Evolutionary conservation across 371 early-diverging fungal genomes (phyloP).

Genomic region (Lichtheimia corymbifera): DNA sequence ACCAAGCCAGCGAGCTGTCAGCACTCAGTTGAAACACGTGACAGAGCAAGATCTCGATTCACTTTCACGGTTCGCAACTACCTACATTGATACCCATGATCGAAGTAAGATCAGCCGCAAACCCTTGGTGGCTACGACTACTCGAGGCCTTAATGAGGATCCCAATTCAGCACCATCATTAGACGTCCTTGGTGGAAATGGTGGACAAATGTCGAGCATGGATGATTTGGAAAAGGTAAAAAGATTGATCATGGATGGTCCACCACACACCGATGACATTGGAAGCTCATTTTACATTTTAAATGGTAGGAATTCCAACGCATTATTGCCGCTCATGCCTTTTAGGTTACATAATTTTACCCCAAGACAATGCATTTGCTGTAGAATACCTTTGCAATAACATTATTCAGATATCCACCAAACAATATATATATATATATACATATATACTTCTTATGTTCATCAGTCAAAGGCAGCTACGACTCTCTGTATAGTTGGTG

Average conservation of each 20-base stretch:
- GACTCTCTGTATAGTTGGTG: no score
- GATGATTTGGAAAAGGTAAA: conserved; percentile 41
- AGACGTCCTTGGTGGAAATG: conserved; percentile 6
- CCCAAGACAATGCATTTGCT: no score
- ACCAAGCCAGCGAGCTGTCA: conserved; percentile 1
- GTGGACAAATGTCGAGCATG: conserved; percentile 22
- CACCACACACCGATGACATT: background rate
- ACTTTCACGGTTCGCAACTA: conserved; percentile 12
- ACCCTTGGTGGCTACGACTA: background rate
- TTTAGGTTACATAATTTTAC: conserved; percentile 2
- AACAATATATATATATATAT: no score
- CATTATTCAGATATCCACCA: no score
- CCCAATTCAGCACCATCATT: conserved; percentile 3
- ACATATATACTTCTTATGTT: no score
- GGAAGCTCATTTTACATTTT: background rate
- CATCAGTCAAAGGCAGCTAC: no score
- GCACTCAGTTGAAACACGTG: conserved; percentile 12
- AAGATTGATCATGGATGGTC: background rate
- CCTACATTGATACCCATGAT: conserved; percentile 17
- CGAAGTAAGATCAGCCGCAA: conserved; percentile 5
- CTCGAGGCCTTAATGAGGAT: background rate
- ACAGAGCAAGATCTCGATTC: conserved; percentile 19
- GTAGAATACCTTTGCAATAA: no score
- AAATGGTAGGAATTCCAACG: conserved; percentile 36
- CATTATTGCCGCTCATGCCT: conserved; percentile 33